These are phyloP conservation scores for Vitis cinerea DNA, from an alignment of 164 flowering plant genomes.

Conservation along the genomic window DNA sequence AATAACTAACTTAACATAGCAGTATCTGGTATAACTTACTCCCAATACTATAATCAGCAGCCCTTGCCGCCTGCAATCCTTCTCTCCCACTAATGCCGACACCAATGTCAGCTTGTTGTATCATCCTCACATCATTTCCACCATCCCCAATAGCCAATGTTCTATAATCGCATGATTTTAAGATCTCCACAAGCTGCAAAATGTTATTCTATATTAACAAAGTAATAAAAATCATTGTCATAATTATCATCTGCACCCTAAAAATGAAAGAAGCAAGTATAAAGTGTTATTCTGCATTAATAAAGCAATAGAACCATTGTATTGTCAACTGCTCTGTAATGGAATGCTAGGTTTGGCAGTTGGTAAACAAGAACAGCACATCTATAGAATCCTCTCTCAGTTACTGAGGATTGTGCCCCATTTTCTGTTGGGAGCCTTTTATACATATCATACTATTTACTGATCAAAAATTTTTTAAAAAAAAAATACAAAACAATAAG, in stretches of 20 bases:
- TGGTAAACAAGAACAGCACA: not conserved
- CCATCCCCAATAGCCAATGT: constrained; percentile 99
- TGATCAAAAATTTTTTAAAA: not conserved
- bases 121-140: constrained; percentile 99
- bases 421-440: too few relatives aligned
- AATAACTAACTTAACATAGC: not conserved
- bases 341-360: not conserved
- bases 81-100: constrained; percentile 99
- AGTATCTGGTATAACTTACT: constrained; percentile 50
- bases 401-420: too few relatives aligned
- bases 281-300: not conserved
- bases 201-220: not conserved
- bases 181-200: constrained; percentile 86
- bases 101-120: constrained; percentile 98
- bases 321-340: not conserved
- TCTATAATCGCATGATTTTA: constrained; percentile 93
- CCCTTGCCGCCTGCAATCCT: constrained; percentile 98
- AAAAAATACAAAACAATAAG: not conserved
- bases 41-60: constrained; percentile 99
- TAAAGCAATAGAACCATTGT: not conserved
- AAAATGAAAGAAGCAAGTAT: not conserved
- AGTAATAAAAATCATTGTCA: not conserved
- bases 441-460: not conserved
- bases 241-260: not conserved
- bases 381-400: not conserved